phyloP scores from a whole-genome alignment of 345 rosid species.

The Eucalyptus cladocalyx region DNA sequence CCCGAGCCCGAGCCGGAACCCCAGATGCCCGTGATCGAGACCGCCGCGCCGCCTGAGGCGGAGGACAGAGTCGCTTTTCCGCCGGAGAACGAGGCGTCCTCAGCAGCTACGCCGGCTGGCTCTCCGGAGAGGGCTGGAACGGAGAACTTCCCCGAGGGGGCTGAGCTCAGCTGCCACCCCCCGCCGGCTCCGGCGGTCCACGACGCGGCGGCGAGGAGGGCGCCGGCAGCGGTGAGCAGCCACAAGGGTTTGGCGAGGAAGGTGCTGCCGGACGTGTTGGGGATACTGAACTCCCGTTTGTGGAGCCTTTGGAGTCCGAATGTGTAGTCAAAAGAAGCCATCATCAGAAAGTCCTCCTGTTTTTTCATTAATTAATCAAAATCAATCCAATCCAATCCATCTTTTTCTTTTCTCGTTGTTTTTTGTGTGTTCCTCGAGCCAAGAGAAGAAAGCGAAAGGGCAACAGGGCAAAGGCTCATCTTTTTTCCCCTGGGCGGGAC shows the following conservation, averaged over 20 bases:
- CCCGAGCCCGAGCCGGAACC: not conserved
- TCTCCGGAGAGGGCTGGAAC: not conserved
- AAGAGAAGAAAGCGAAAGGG: not conserved
- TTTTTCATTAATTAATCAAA: not conserved
- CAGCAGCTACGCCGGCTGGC: not conserved
- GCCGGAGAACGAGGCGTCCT: not conserved
- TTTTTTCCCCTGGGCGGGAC: not conserved
- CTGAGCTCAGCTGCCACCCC: not conserved
- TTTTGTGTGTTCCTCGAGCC: not conserved
- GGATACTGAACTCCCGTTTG: constrained; percentile 71
- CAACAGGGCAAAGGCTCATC: not conserved
- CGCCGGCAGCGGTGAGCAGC: constrained; percentile 1
- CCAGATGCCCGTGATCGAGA: not conserved
- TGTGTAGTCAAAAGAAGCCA: constrained; percentile 14
- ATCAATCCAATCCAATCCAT: not conserved
- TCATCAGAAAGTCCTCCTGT: not conserved
- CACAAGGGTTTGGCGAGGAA: constrained; percentile 85
- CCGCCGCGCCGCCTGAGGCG: not conserved
- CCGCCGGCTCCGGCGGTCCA: not conserved
- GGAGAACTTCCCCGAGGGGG: not conserved
- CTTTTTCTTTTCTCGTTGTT: not conserved
- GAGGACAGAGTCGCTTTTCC: not conserved
- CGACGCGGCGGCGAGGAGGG: not conserved
- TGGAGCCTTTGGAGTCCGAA: constrained; percentile 93
- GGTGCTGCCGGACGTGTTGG: constrained; percentile 94